Conservation (phyloP, 2,329 filamentous ascomycete species). For the Trichocomaceae sp. region DNA sequence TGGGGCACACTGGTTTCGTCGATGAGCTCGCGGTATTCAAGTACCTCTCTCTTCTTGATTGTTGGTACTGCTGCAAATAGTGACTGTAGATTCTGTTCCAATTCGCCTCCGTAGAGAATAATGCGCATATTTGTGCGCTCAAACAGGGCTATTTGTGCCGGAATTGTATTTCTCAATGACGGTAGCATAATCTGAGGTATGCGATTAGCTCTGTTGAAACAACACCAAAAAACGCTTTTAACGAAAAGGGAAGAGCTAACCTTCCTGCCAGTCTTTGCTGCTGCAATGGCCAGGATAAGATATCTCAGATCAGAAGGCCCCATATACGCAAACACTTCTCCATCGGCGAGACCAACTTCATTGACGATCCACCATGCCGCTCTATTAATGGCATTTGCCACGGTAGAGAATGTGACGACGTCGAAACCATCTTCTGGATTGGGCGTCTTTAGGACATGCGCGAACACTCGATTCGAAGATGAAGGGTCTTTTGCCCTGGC, state of each 20-base stretch:
- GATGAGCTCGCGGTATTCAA: slow-evolving; percentile 1
- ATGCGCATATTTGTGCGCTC: slow-evolving; percentile 8
- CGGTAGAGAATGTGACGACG: slow-evolving; percentile 1
- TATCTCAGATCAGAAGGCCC: slow-evolving; percentile 13
- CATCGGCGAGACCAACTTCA: slow-evolving; percentile 3
- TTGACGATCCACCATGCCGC: slow-evolving; percentile 13
- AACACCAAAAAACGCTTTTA: background rate
- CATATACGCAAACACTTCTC: slow-evolving; percentile 13
- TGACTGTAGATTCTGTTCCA: slow-evolving; percentile 12
- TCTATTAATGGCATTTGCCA: slow-evolving; percentile 13
- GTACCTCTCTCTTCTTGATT: background rate
- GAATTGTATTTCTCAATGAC: slow-evolving; percentile 13
- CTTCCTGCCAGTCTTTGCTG: slow-evolving; percentile 13
- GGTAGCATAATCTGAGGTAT: slow-evolving; percentile 10
- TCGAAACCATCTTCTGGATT: slow-evolving; percentile 11
- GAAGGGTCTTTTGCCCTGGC: slow-evolving; percentile 6
- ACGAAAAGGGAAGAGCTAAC: background rate
- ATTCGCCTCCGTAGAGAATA: slow-evolving; percentile 8
- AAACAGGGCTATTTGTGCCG: slow-evolving; percentile 11
- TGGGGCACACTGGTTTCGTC: slow-evolving; percentile 1
- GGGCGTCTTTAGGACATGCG: slow-evolving; percentile 11
- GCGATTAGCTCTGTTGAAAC: background rate
- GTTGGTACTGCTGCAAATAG: slow-evolving; percentile 7
- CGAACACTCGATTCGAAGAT: slow-evolving; percentile 4
- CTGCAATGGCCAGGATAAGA: slow-evolving; percentile 9